Evolutionary conservation across 2,329 filamentous ascomycete species (phyloP), one percentile per base, ranked within the genome.

Genomic region (Thelonectria discophora): DNA sequence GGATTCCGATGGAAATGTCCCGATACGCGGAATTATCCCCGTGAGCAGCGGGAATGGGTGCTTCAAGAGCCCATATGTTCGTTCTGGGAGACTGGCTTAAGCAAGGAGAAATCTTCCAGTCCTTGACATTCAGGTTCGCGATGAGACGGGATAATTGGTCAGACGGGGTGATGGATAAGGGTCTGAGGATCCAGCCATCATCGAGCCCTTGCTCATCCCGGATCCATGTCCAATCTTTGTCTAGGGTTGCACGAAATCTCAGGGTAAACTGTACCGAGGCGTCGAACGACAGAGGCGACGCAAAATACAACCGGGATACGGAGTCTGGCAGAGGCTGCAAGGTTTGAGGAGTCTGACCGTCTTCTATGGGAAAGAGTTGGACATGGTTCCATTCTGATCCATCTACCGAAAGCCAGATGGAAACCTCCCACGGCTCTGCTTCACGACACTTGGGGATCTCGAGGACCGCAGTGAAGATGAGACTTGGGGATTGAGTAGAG

Each of bases 351-450:
- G 50, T 60, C 8, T 72, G 59, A 12, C 58, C 49, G 39, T 60
- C 62, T 37, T 68, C 54, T 63, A 74, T 46, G 8, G 73, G 68
- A 2, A 48, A 47, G 30, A 87, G 69, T 1, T 63, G 58, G 17
- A 79, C 85, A 81, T 94, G 79, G 76, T 77, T 63, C 87, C 84
- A 81, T 66, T 81, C 80, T 24, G 78, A 74, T 53, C 85, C 84
- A 68, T 90, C 88, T 64, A 71, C 64, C 4, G 82, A 83, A 59
- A 92, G 87, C 92, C 93, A 97, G 8, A 96, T 77, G 15, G 86
- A 86, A 32, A 93, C 85, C 68, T 95, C 85, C 89, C 91, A 95
- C 18, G 81, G 71, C 63, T 86, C 80, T 15, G 84, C 78, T 8
- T 81, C 80, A 48, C 84, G 83, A 37, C 80, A 80, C 20, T 75